phyloP scores from a whole-genome alignment of 2,329 filamentous ascomycete species.

The Calonectria naviculata region DNA sequence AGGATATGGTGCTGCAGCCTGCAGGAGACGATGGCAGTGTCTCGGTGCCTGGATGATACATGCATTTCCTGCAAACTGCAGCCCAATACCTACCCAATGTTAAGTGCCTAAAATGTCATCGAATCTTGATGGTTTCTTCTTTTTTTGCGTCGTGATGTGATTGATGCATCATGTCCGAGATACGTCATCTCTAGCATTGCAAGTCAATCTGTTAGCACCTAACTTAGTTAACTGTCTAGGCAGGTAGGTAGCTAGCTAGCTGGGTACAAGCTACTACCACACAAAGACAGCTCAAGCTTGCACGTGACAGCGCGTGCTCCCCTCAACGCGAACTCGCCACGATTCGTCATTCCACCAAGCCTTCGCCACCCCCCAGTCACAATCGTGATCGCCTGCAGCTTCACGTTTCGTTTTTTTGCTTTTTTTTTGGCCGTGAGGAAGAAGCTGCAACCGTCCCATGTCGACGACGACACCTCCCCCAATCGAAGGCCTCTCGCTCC shows the following conservation, averaged over 20 bases:
- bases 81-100: neutral
- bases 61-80: neutral
- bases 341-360: conserved; percentile 4
- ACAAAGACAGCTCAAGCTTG: neutral
- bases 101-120: neutral
- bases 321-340: conserved; percentile 35
- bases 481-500: conserved; percentile 37
- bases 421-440: neutral
- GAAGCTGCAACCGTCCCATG: neutral
- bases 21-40: neutral
- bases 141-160: neutral
- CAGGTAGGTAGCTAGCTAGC: neutral
- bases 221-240: neutral
- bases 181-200: conserved; percentile 12
- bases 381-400: neutral
- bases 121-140: neutral
- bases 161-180: neutral
- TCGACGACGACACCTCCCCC: neutral
- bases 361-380: neutral
- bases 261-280: too few relatives aligned
- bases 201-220: too few relatives aligned
- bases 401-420: neutral
- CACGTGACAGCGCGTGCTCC: conserved; percentile 41
- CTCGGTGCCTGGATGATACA: neutral
- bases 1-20: neutral